A percentile compares a stretch with the other conserved stretches of the same genome.
Conservation (phyloP, 1,139 yeast genomes). For the Yamadazyma triangularis region DNA sequence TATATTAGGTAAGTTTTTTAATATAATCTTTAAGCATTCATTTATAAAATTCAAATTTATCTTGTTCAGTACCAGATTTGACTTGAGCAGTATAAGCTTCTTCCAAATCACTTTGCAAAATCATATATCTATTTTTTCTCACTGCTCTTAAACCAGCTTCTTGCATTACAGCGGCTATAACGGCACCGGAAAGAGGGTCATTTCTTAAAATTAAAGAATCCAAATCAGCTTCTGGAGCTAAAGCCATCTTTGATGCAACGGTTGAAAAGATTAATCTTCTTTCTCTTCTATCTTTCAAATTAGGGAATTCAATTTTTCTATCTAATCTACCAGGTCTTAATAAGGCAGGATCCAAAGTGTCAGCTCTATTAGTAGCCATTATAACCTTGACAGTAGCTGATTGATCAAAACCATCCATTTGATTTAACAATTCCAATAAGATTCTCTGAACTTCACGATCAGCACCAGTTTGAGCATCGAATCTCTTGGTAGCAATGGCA, state of each 20-base stretch:
- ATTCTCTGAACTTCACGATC: conserved; percentile 99
- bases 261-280: conserved; percentile 95
- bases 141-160: conserved; percentile 99
- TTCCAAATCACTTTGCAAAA: conserved; percentile 90
- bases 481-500: conserved; percentile 98
- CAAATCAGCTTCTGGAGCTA: conserved; percentile 96
- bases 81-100: conserved; percentile 98
- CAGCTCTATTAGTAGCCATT: conserved; percentile 99
- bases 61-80: conserved; percentile 91
- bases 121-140: conserved; percentile 95
- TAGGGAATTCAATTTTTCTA: conserved; percentile 96
- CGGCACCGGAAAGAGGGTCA: conserved; percentile 96
- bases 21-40: conserved; percentile 22
- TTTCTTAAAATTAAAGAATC: conserved; percentile 93
- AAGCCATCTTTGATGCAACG: conserved; percentile 94
- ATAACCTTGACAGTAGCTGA: conserved; percentile 92
- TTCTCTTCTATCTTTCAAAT: conserved; percentile 93
- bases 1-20: no score
- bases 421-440: conserved; percentile 89
- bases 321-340: conserved; percentile 98
- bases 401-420: conserved; percentile 99
- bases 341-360: conserved; percentile 94
- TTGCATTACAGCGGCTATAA: conserved; percentile 99
- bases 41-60: conserved; percentile 96
- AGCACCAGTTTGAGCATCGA: conserved; percentile 99